A percentile compares a stretch with the other conserved stretches of the same genome.
phyloP scores from a whole-genome alignment of 805 yeast species.

The Candida odintsovae region DNA sequence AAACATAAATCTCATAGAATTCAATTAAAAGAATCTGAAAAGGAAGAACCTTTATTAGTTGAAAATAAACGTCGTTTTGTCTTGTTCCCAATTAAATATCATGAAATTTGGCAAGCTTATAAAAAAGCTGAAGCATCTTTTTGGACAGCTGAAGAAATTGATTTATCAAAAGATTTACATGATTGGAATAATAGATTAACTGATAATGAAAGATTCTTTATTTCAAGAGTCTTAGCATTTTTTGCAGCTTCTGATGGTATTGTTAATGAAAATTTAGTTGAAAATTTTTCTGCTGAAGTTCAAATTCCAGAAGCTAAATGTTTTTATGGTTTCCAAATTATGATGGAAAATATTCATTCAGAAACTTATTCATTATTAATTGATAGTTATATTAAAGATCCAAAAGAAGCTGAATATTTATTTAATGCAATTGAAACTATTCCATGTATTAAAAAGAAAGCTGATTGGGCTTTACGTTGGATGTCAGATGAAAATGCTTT shows the following conservation, averaged over 20 bases:
- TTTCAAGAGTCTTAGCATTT: constrained; percentile 91
- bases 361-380: constrained; percentile 94
- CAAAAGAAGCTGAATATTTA: constrained; percentile 83
- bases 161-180: constrained; percentile 80
- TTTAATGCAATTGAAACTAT: constrained; percentile 95
- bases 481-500: constrained; percentile 81
- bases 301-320: constrained; percentile 97
- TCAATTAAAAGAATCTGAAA: constrained; percentile 65
- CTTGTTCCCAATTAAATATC: constrained; percentile 92
- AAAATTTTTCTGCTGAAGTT: constrained; percentile 95
- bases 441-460: constrained; percentile 95
- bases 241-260: constrained; percentile 99
- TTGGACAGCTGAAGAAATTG: constrained; percentile 99
- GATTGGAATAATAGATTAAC: constrained; percentile 91
- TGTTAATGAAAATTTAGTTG: constrained; percentile 95
- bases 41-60: constrained; percentile 79
- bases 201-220: constrained; percentile 88
- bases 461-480: constrained; percentile 99
- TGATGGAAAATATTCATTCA: constrained; percentile 99
- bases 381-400: constrained; percentile 94
- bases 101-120: constrained; percentile 98
- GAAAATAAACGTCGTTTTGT: constrained; percentile 90
- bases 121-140: constrained; percentile 99
- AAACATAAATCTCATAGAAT: constrained; percentile 70
- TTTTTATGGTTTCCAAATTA: constrained; percentile 98